phyloP scores from a whole-genome alignment of 345 rosid genomes.

The Cardiospermum halicacabum region DNA sequence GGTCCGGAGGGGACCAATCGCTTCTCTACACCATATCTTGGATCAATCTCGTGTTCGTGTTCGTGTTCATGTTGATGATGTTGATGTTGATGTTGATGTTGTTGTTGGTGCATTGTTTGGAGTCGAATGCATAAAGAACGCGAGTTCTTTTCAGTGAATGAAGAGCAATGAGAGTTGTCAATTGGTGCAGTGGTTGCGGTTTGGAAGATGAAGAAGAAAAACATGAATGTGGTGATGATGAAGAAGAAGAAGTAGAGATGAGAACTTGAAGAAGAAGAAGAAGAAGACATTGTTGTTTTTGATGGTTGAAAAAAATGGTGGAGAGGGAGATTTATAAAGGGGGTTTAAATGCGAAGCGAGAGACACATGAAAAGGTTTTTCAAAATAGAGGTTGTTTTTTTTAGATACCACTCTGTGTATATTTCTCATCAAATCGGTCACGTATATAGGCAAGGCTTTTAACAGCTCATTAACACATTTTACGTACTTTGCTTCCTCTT shows the following conservation, averaged over 20 bases:
- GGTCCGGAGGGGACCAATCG: conserved; percentile 69
- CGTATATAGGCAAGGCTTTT: conserved; percentile 24
- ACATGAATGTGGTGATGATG: not conserved
- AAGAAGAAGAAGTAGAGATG: not conserved
- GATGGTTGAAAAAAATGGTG: not conserved
- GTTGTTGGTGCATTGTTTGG: conserved; percentile 25
- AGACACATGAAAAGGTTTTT: conserved; percentile 35
- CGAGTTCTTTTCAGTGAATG: conserved; percentile 20
- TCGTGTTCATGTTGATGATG: not conserved
- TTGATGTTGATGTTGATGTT: not conserved
- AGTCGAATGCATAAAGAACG: conserved; percentile 41
- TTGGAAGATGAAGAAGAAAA: not conserved
- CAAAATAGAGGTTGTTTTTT: conserved; percentile 8
- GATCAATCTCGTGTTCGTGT: conserved; percentile 32
- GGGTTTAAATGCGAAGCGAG: conserved; percentile 34
- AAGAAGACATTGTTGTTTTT: conserved; percentile 1
- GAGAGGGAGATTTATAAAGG: not conserved
- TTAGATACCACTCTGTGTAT: not conserved
- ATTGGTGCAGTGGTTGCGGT: not conserved
- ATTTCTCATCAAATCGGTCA: conserved; percentile 27
- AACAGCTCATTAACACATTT: not conserved
- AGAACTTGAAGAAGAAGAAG: not conserved
- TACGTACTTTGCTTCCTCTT: not conserved
- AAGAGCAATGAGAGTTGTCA: conserved; percentile 31
- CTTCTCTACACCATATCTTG: conserved; percentile 61